Percentiles rank a stretch among this genome's conserved stretches.
Evolutionary conservation across 2,329 filamentous ascomycete species (phyloP).

Genomic region (Fusarium virguliforme): DNA sequence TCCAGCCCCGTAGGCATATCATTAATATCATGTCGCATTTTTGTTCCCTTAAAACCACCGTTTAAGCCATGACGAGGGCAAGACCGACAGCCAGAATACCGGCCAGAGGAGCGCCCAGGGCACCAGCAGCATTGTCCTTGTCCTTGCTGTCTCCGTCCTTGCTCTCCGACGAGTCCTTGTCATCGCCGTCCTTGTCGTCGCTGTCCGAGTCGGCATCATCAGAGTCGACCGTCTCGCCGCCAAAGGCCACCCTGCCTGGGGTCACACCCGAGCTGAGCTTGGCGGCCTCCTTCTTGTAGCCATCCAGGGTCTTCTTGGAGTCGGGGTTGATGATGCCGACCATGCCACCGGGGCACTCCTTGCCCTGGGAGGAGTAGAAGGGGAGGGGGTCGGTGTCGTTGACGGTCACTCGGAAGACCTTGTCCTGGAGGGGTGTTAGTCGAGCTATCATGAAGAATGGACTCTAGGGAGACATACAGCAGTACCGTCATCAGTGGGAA

Average conservation of each 20-base stretch:
- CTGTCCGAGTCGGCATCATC: conserved; percentile 33
- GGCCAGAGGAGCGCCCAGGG: conserved; percentile 36
- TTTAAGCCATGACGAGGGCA: conserved; percentile 42
- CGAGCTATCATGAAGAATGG: neutral
- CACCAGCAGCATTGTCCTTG: conserved; percentile 36
- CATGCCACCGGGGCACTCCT: conserved; percentile 59
- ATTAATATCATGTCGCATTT: conserved; percentile 38
- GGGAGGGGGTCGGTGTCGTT: conserved; percentile 54
- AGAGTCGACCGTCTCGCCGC: conserved; percentile 52
- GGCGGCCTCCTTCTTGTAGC: conserved; percentile 54
- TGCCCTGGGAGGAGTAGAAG: conserved; percentile 61
- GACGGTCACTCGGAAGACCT: conserved; percentile 57
- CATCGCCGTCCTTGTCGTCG: conserved; percentile 15
- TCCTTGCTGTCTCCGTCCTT: conserved; percentile 11
- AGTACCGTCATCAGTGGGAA: conserved; percentile 51
- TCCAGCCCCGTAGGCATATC: conserved; percentile 17
- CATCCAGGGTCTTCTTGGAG: conserved; percentile 51
- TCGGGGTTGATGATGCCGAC: conserved; percentile 59
- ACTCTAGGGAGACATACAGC: conserved; percentile 49
- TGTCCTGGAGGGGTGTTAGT: conserved; percentile 47
- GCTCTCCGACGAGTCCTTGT: conserved; percentile 3
- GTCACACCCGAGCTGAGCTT: conserved; percentile 49
- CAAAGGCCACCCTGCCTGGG: conserved; percentile 49
- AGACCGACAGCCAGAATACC: conserved; percentile 41
- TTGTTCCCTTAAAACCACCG: neutral